phyloP scores from a whole-genome alignment of 345 rosid species.

The Tarenaya hassleriana region DNA sequence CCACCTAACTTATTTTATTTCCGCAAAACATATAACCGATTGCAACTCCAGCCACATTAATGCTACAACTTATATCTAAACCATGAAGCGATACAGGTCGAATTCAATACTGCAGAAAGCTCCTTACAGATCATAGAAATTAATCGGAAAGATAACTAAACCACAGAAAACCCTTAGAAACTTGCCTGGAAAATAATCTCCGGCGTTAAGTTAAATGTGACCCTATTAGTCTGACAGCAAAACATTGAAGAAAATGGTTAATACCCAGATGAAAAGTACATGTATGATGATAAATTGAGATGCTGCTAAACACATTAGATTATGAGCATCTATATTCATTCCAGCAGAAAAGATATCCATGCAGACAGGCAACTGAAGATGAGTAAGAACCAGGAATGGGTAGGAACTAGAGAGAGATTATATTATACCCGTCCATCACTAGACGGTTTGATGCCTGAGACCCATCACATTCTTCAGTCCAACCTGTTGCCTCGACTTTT shows the following conservation, averaged over 20 bases:
- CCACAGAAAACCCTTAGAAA: slow-evolving; percentile 3
- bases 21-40: background rate
- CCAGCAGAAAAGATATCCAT: background rate
- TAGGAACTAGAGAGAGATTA: slow-evolving; percentile 18
- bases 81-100: background rate
- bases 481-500: slow-evolving; percentile 62
- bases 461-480: slow-evolving; percentile 90
- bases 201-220: slow-evolving; percentile 77
- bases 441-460: slow-evolving; percentile 67
- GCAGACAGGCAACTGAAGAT: slow-evolving; percentile 5
- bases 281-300: background rate
- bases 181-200: slow-evolving; percentile 86
- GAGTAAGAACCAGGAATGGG: slow-evolving; percentile 5
- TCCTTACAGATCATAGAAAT: slow-evolving; percentile 5
- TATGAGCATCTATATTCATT: slow-evolving; percentile 2
- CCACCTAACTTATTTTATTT: background rate
- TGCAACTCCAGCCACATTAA: slow-evolving; percentile 7
- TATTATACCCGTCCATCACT: slow-evolving; percentile 79
- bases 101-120: slow-evolving; percentile 11
- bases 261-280: background rate
- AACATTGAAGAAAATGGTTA: slow-evolving; percentile 8
- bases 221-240: slow-evolving; percentile 74
- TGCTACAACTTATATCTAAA: background rate
- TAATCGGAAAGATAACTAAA: slow-evolving; percentile 12
- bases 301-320: background rate